Evolutionary conservation across 2,329 filamentous ascomycete species (phyloP), one percentile per base, ranked within the genome.

Genomic region (Fusarium chuoi): DNA sequence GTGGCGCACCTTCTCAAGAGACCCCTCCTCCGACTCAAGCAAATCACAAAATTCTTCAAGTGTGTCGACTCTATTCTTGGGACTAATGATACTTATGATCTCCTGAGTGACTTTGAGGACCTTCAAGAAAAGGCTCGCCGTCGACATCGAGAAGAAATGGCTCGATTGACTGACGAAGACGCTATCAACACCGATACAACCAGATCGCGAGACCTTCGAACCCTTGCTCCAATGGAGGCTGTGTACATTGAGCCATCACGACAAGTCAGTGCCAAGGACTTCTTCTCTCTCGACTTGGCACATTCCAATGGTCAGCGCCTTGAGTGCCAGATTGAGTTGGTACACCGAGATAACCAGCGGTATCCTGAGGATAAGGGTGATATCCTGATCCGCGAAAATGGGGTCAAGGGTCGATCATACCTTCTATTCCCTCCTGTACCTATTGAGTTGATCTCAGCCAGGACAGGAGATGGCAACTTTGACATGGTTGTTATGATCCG

Each of bases 1-100:
- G 96, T 99, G 54, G 95, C 95, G 13, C 97, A 96, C 82, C 87
- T 99, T 51, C 86, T 99, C 59, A 98, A 97, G 83, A 88, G 96
- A 61, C 96, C 96, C 2, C 84, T 99, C 46, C 91, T 98, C 28
- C 90, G 96, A 52, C 86, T 98, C 69, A 98, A 98, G 81, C 94
- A 95, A 82, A 89, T 99, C 70, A 87, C 92, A 48, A 98, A 95
- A 81, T 92, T 94, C 42, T 90, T 97, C 78, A 94, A 93, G 82
- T 89, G 90, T 70, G 88, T 92, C 58, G 88, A 90, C 76, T 85
- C 87, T 24, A 83, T 90, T 20, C 79, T 84, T 75, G 88, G 81
- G 62, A 90, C 84, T 52, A 86, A 84, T 73, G 81, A 84, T 30
- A 84, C 84, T 1, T 79, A 76, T n/a, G 79, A 85, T 36, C 79